A percentile compares a stretch with the other conserved stretches of the same genome.
Evolutionary conservation across 2,329 filamentous ascomycete genomes (phyloP).

Genomic region (Ceratocystiopsis sp.): DNA sequence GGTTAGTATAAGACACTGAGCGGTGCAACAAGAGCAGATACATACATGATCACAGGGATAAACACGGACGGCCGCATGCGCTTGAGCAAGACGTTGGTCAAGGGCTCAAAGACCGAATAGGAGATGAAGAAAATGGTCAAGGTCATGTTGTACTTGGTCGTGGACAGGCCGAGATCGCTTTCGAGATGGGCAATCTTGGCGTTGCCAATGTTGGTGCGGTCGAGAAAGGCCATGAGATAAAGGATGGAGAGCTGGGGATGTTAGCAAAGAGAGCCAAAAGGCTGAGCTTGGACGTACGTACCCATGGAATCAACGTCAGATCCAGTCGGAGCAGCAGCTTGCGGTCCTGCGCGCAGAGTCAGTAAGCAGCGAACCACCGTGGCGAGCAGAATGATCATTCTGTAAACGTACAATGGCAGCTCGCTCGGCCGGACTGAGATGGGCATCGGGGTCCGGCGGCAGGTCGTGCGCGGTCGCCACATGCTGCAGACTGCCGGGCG

Average conservation of each 20-base stretch:
- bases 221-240: conserved; percentile 59
- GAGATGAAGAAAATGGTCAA: conserved; percentile 78
- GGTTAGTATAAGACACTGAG: not conserved
- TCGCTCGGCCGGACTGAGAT: conserved; percentile 15
- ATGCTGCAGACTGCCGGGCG: too few relatives aligned
- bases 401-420: conserved; percentile 13
- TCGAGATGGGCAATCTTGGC: conserved; percentile 41
- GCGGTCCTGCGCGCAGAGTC: conserved; percentile 14
- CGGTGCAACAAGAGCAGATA: not conserved
- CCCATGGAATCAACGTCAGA: conserved; percentile 19
- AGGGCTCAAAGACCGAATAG: conserved; percentile 60
- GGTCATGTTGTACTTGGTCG: conserved; percentile 52
- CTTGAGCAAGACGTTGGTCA: conserved; percentile 72
- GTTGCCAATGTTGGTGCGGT: conserved; percentile 61
- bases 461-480: conserved; percentile 6
- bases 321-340: conserved; percentile 17
- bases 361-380: not conserved
- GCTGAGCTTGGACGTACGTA: conserved; percentile 7
- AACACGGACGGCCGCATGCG: conserved; percentile 59
- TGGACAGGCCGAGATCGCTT: conserved; percentile 42
- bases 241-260: conserved; percentile 42
- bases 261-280: not conserved
- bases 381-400: not conserved
- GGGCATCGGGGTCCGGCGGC: conserved; percentile 17
- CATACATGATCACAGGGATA: conserved; percentile 64